These are phyloP conservation scores for Aspergillus indologenus DNA, from an alignment of 495 filamentous ascomycete species.

Conservation along the genomic window DNA sequence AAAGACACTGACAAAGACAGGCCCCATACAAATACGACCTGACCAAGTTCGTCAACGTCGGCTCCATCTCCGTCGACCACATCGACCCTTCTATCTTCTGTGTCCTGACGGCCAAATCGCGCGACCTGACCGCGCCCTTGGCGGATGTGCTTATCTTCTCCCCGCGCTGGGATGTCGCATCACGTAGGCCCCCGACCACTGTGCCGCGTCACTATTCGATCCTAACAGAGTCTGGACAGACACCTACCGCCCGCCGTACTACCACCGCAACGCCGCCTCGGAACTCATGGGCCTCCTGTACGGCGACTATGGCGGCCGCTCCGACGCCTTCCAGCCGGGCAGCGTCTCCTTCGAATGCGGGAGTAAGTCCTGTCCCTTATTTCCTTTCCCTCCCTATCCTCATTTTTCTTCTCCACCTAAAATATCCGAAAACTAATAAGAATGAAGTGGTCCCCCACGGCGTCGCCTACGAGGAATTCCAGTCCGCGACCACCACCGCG, in stretches of 20 bases:
- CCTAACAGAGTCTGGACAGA: slow-evolving; percentile 27
- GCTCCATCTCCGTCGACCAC: slow-evolving; percentile 49
- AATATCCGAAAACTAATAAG: not conserved
- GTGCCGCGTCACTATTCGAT: not conserved
- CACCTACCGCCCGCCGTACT: slow-evolving; percentile 49
- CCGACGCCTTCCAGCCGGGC: slow-evolving; percentile 56
- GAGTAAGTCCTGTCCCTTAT: slow-evolving; percentile 25
- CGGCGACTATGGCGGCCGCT: slow-evolving; percentile 52
- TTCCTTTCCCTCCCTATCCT: not conserved
- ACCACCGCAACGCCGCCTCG: slow-evolving; percentile 48
- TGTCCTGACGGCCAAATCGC: slow-evolving; percentile 47
- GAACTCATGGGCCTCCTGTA: slow-evolving; percentile 54
- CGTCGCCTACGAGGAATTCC: slow-evolving; percentile 62
- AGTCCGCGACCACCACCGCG: slow-evolving; percentile 48
- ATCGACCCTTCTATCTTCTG: slow-evolving; percentile 53
- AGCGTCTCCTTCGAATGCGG: slow-evolving; percentile 57
- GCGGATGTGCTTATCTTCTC: slow-evolving; percentile 50
- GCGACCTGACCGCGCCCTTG: slow-evolving; percentile 41
- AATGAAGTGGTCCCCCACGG: slow-evolving; percentile 52
- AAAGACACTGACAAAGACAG: slow-evolving; percentile 14
- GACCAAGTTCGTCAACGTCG: slow-evolving; percentile 51
- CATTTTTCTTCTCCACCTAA: not conserved
- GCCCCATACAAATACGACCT: slow-evolving; percentile 50
- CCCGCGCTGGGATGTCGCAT: slow-evolving; percentile 49
- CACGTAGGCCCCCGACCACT: slow-evolving; percentile 24